Base-by-base conservation (phyloP, 129 eudicot genomes). In the Chrysanthemum lavandulifolium region DNA sequence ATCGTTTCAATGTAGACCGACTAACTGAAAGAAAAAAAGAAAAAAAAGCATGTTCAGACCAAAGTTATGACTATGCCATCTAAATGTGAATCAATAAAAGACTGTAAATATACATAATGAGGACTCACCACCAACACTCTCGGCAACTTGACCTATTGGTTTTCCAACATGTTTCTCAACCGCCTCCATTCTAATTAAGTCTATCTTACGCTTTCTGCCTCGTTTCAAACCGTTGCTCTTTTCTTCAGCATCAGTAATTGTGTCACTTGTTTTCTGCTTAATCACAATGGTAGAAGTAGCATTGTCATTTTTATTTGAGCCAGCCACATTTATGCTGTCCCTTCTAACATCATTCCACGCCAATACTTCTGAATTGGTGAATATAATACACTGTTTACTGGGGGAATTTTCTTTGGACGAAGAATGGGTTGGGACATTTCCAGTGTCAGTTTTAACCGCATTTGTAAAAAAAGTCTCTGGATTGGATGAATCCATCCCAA, bases 1-100 rank as follows among this genome's bases (percentile, higher is more conserved):
- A 68, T 6, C 59, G 72, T 45, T 68, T 68, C 72, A 68, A 48
- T 49, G 72, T 67, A 25, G 72, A 67, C 11, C 72, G 12, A 23
- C 72, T 67, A 67, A 67, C 72, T 67, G 72, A 67, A 67, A 49
- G 9, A 13, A 21, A 13, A 5, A n/a, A n/a, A n/a, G n/a, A 31
- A 31, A 31, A 31, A 31, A 31, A 31, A 31, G 0, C 12, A 60
- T 25, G 15, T 31, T 31, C 36, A 31, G 36, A 5, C 0, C 43
- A 13, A 14, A 68, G 27, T 19, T 18, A 14, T 68, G 11, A 51
- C 25, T 51, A 48, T 19, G 14, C 56, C 1, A 12, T 13, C 27
- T 7, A 68, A 51, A 51, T 19, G 29, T 61, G 15, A 12, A 61
- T 13, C n/a, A 61, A 61, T 61, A 15, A 5, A 61, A 25, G 66